Evolutionary conservation across 2,329 filamentous ascomycete genomes (phyloP), one percentile per base, ranked within the genome.

Genomic region (Penicillium nordicum): DNA sequence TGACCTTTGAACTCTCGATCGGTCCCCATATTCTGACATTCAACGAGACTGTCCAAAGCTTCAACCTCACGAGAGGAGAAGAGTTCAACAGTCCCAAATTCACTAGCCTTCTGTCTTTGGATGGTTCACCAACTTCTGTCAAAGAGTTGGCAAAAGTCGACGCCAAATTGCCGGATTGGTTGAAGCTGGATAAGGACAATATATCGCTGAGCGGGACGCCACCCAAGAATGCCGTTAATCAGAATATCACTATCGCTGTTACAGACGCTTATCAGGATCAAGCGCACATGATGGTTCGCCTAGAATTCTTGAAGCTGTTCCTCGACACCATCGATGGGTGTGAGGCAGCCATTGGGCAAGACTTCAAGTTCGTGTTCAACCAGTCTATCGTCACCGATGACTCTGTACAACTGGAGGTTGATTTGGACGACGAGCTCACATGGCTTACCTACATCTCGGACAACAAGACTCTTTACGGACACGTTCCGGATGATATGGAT

Each of bases 1-100:
- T 88, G 50, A 75, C 78, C 0, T 95, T 96, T 70, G 84, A 86
- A 6, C 82, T 96, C 36, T 79, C 87, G 2, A 85, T 96, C 21
- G 87, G 87, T 44, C 83, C 79, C 50, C 88, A 92, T 71, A 82
- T 87, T 62, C 76, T 96, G 40, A 82, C 82, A 1, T 88, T 89
- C 59, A 80, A 82, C 2, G 78, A 84, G 10, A 80, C 82, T 6
- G 69, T 78, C 9, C 75, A 90, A 50, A 71, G 74, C 3, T 71
- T 89, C 42, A 86, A 86, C 55, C 80, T 84, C 5, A 86, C 79
- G 0, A 72, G 72, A 37, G 84, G 83, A 2, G 69, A 76, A 14
- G 68, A 73, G 1, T 69, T 90, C 21, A 72, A 69, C 7, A 88
- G 86, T 61, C 73, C 76, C 1, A 77, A 76, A 2, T 76, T 90